Evolutionary conservation across 2,329 filamentous ascomycete genomes (phyloP).

Genomic region (Verticillium zaregamsianum): DNA sequence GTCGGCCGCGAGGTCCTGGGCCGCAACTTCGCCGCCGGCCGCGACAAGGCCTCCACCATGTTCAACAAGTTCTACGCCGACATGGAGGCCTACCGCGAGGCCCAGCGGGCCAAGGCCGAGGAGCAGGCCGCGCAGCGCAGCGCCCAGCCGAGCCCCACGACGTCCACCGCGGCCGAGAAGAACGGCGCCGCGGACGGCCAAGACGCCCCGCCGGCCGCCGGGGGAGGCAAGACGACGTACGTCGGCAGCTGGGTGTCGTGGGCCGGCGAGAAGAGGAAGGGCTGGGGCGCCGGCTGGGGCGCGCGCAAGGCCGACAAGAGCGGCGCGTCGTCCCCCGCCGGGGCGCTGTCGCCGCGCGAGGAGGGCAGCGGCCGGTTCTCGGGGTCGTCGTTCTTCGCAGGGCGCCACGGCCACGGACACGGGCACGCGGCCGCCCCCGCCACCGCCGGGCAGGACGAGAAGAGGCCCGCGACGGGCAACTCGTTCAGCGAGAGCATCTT

Average conservation of each 20-base stretch:
- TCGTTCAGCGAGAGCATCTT: constrained; percentile 43
- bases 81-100: constrained; percentile 61
- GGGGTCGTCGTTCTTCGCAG: constrained; percentile 4
- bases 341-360: constrained; percentile 1
- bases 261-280: constrained; percentile 72
- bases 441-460: background rate
- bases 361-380: constrained; percentile 10
- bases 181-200: constrained; percentile 38
- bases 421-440: background rate
- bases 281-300: constrained; percentile 40
- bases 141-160: constrained; percentile 13
- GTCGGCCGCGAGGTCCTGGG: constrained; percentile 80
- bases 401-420: background rate
- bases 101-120: constrained; percentile 37
- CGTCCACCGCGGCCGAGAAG: constrained; percentile 13
- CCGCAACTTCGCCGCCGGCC: constrained; percentile 83
- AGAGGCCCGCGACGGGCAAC: constrained; percentile 31
- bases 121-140: constrained; percentile 25
- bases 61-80: constrained; percentile 89
- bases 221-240: constrained; percentile 51
- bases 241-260: constrained; percentile 66
- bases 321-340: background rate
- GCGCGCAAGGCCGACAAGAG: constrained; percentile 5
- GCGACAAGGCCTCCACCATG: constrained; percentile 80
- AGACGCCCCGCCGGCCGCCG: constrained; percentile 29